These are phyloP conservation scores for Hirschioporus abietinus DNA, from an alignment of 768 basidiomycete species.

Conservation along the genomic window DNA sequence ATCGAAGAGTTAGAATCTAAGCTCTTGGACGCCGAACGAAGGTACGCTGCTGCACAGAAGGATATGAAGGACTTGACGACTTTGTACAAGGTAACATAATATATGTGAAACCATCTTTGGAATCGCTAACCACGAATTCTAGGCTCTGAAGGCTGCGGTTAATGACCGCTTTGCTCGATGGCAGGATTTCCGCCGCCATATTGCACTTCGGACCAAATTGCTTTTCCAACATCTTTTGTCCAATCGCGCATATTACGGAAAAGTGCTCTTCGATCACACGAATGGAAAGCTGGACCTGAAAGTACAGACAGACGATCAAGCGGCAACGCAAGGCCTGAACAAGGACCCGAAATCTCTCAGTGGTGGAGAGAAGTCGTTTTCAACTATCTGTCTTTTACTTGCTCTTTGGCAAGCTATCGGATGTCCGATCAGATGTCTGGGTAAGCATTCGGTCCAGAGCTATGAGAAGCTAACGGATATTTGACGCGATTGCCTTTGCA, in stretches of 20 bases:
- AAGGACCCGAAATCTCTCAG: slow-evolving; percentile 85
- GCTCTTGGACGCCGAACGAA: slow-evolving; percentile 57
- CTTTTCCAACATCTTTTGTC: slow-evolving; percentile 80
- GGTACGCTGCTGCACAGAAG: slow-evolving; percentile 51
- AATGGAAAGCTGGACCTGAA: slow-evolving; percentile 59
- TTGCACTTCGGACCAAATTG: slow-evolving; percentile 80
- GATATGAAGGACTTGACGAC: slow-evolving; percentile 59
- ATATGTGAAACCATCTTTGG: not conserved
- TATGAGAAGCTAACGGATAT: not conserved
- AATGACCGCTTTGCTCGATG: slow-evolving; percentile 63
- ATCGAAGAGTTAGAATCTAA: slow-evolving; percentile 74
- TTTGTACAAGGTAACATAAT: slow-evolving; percentile 56
- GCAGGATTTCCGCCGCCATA: slow-evolving; percentile 85
- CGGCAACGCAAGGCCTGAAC: slow-evolving; percentile 55
- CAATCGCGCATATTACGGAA: slow-evolving; percentile 85
- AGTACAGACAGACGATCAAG: slow-evolving; percentile 80
- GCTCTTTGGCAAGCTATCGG: slow-evolving; percentile 95
- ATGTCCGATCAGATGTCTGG: slow-evolving; percentile 89
- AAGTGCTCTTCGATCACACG: slow-evolving; percentile 81
- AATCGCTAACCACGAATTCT: not conserved
- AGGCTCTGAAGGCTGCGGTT: slow-evolving; percentile 69
- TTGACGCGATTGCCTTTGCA: slow-evolving; percentile 2
- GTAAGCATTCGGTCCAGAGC: slow-evolving; percentile 32
- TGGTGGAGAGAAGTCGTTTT: slow-evolving; percentile 96
- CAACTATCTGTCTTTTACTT: slow-evolving; percentile 90